Percentiles rank a stretch among this genome's conserved stretches.
phyloP scores from a whole-genome alignment of 345 rosid species.

The Lumnitzera littorea region DNA sequence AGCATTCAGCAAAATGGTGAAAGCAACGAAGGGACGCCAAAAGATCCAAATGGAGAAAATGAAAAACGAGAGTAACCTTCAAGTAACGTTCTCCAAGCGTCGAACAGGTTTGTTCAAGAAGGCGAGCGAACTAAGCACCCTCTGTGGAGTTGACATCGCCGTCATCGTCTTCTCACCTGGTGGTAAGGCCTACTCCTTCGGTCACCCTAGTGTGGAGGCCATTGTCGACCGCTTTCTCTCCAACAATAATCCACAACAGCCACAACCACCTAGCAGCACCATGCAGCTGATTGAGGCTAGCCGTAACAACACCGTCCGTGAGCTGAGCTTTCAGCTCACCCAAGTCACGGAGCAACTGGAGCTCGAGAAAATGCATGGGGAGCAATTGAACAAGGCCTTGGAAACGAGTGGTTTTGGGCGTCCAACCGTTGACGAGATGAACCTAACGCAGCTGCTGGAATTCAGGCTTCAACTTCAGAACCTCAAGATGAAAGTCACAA shows the following conservation, averaged over 20 bases:
- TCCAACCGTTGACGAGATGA: slow-evolving; percentile 16
- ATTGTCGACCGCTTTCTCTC: slow-evolving; percentile 24
- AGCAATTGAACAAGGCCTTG: slow-evolving; percentile 10
- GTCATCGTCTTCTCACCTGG: slow-evolving; percentile 45
- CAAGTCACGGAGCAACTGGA: slow-evolving; percentile 19
- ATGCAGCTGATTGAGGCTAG: slow-evolving; percentile 22
- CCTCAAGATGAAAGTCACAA: slow-evolving; percentile 16
- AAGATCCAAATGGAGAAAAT: slow-evolving; percentile 34
- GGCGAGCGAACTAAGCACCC: slow-evolving; percentile 47
- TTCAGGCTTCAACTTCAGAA: slow-evolving; percentile 18
- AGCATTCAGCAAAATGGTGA: slow-evolving; percentile 4
- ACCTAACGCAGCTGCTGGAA: slow-evolving; percentile 12
- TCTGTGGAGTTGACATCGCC: slow-evolving; percentile 33
- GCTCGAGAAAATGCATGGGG: slow-evolving; percentile 18
- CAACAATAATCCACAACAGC: background rate
- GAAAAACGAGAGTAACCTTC: slow-evolving; percentile 23
- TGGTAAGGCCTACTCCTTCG: slow-evolving; percentile 46
- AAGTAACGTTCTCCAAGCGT: slow-evolving; percentile 56
- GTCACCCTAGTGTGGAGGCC: slow-evolving; percentile 43
- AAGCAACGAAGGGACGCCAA: slow-evolving; percentile 24
- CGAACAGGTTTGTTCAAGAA: slow-evolving; percentile 45
- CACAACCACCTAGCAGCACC: background rate
- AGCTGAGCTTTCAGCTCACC: slow-evolving; percentile 20
- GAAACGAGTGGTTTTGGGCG: slow-evolving; percentile 5
- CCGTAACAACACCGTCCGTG: slow-evolving; percentile 16